A percentile compares a stretch with the other conserved stretches of the same genome.
phyloP scores from a whole-genome alignment of 2,329 filamentous ascomycete species.

The Cladosporium sp. region DNA sequence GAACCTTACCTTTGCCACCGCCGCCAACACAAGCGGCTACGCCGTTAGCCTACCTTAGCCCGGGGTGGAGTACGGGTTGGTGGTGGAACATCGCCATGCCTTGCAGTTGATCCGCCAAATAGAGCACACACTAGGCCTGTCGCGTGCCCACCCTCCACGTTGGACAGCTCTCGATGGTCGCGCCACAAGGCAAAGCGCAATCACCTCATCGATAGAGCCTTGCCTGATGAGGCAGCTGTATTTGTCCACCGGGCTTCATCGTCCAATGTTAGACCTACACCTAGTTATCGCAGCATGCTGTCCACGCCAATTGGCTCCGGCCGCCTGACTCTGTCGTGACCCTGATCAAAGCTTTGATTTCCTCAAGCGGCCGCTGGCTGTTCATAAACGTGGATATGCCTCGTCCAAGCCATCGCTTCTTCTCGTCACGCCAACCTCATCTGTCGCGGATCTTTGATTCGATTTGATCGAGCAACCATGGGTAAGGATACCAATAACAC shows the following conservation, averaged over 20 bases:
- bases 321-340: background rate
- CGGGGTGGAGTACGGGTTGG: background rate
- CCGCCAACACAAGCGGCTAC: background rate
- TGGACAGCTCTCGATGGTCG: background rate
- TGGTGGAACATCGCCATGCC: background rate
- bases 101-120: background rate
- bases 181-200: constrained; percentile 3
- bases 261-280: background rate
- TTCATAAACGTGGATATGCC: background rate
- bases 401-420: background rate
- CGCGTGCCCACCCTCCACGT: background rate
- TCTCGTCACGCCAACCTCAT: background rate
- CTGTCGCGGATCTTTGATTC: background rate
- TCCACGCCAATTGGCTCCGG: background rate
- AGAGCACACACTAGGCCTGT: background rate
- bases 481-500: background rate
- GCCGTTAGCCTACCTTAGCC: background rate
- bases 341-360: background rate
- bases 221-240: constrained; percentile 6
- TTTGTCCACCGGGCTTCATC: background rate
- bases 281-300: background rate
- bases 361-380: background rate
- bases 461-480: constrained; percentile 2
- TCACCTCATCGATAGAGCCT: constrained; percentile 1
- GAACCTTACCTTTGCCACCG: background rate